A percentile compares a stretch with the other conserved stretches of the same genome.
phyloP scores from a whole-genome alignment of 1,139 yeast genomes.

The Lodderomyces elongisporus region DNA sequence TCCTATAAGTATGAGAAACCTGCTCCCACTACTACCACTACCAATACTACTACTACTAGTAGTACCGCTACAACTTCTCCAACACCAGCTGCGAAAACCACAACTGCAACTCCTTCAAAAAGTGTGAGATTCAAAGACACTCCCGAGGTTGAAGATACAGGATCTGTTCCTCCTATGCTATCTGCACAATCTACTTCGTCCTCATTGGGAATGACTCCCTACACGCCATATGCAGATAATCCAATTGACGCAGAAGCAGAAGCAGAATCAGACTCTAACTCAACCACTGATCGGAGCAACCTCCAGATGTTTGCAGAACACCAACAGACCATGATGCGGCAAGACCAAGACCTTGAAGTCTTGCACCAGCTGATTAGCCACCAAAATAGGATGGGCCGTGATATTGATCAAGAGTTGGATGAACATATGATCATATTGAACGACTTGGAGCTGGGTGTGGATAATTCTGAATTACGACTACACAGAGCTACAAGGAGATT shows the following conservation, averaged over 20 bases:
- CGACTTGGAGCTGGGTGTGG: conserved; percentile 68
- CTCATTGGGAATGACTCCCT: conserved; percentile 20
- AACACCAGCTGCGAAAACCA: background rate
- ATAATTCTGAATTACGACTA: conserved; percentile 47
- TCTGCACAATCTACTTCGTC: conserved; percentile 8
- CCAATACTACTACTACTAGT: background rate
- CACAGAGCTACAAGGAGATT: conserved; percentile 53
- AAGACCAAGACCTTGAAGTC: conserved; percentile 56
- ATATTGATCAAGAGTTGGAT: conserved; percentile 62
- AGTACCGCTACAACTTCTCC: background rate
- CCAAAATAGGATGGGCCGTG: conserved; percentile 62
- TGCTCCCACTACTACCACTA: conserved; percentile 2
- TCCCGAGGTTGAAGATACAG: conserved; percentile 16
- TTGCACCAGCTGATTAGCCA: conserved; percentile 58
- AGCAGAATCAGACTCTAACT: conserved; percentile 3
- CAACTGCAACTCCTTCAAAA: conserved; percentile 21
- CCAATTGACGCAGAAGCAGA: conserved; percentile 14
- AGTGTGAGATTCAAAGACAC: conserved; percentile 53
- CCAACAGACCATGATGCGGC: conserved; percentile 58
- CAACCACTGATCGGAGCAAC: conserved; percentile 14
- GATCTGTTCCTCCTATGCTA: background rate
- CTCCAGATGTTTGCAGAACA: conserved; percentile 60
- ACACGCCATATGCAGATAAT: conserved; percentile 44
- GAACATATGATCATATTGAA: conserved; percentile 64
- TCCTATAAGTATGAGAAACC: conserved; percentile 29